Base-by-base conservation (phyloP, 495 filamentous ascomycete genomes). In the Aspergillus steynii region DNA sequence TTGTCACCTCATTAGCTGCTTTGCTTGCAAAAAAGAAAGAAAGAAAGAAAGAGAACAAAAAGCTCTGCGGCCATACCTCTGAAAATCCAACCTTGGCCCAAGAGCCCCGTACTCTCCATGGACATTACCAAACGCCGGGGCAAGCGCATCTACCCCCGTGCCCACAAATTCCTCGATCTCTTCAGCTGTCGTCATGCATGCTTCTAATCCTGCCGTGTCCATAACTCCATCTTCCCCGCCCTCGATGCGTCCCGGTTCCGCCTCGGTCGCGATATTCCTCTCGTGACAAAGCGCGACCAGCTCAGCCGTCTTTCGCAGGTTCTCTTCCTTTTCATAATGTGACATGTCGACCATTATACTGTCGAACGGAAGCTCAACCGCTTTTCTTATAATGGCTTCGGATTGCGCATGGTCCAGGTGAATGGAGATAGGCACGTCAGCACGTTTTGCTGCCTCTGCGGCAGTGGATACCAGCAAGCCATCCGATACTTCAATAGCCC, bases 341-440 rank as follows among this genome's bases (percentile, higher is more conserved):
- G 81, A 87, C 88, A 90, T 91, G 73, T 92, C 89, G 53, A 90
- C 86, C 87, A 91, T 92, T 79, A 93, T 92, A 71, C 84, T 86
- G 74, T 93, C 90, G 68, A 91, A 93, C 42, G 79, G 85, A 37
- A 80, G 80, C 61, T 89, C 85, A 2, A 87, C 88, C 1, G 88
- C 88, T 14, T 75, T 76, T 5, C 82, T 82, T 65, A 92, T 88
- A 12, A 90, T 85, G 56, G 88, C 87, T 15, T 86, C 84, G 10
- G 82, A 84, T 68, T 91, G 89, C 25, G 85, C 86, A 72, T 93
- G 90, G 77, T 92, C 89, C 67, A 92, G 81, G 73, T 92, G 89
- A 34, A 93, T 78, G 29, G 86, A 85, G 4, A 92, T 80, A 29
- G 90, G 90, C 25, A 92, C 89, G 8, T 72, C 76, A 65, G 90